phyloP scores from a whole-genome alignment of 768 basidiomycete species.

The Gloeophyllum trabeum region DNA sequence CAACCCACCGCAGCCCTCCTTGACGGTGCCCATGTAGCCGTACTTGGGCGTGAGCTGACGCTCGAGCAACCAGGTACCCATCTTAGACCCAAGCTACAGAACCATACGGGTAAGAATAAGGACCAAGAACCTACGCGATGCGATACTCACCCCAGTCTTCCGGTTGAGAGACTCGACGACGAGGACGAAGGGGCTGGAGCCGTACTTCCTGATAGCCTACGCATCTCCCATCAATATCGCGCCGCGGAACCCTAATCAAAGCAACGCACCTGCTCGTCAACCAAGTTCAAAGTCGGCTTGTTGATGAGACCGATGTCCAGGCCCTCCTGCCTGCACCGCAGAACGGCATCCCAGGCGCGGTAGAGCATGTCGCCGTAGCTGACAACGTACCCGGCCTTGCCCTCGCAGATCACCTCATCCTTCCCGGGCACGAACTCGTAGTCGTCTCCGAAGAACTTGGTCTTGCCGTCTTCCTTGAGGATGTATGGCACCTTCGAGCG shows the following conservation, averaged over 20 bases:
- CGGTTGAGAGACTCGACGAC: conserved; percentile 82
- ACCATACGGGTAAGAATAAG: background rate
- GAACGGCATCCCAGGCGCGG: conserved; percentile 73
- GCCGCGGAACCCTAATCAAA: background rate
- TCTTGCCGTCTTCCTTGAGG: conserved; percentile 61
- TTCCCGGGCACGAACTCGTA: conserved; percentile 80
- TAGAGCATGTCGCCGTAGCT: conserved; percentile 85
- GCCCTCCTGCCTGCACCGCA: conserved; percentile 59
- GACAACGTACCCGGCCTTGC: conserved; percentile 73
- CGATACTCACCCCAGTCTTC: conserved; percentile 59
- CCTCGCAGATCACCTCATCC: conserved; percentile 73
- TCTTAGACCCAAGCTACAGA: conserved; percentile 60
- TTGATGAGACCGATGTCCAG: conserved; percentile 80
- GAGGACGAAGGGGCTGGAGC: conserved; percentile 65
- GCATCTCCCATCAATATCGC: background rate
- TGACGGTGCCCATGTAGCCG: conserved; percentile 69
- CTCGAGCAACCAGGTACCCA: conserved; percentile 80
- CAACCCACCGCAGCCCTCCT: conserved; percentile 69
- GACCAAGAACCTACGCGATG: background rate
- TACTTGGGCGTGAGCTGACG: conserved; percentile 72
- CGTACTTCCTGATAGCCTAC: conserved; percentile 53
- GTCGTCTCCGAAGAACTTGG: conserved; percentile 50
- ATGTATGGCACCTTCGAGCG: conserved; percentile 86
- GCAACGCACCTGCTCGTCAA: conserved; percentile 60
- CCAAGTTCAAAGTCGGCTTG: conserved; percentile 73